Evolutionary conservation across 495 filamentous ascomycete species (phyloP).

Genomic region (Penicillium parvum): DNA sequence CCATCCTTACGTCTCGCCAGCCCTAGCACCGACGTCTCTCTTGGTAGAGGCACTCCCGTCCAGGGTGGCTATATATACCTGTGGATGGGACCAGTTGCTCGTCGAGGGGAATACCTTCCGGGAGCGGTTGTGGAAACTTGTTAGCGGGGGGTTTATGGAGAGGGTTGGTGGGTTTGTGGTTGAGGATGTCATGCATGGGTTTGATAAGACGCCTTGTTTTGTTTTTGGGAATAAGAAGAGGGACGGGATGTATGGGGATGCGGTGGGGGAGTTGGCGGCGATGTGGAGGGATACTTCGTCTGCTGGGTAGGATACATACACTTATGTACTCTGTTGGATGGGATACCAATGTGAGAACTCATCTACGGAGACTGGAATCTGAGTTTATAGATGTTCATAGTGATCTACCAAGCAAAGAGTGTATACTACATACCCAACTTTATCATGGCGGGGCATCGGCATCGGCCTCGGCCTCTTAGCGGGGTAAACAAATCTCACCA

Average conservation of each 20-base stretch:
- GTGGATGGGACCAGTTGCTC: constrained; percentile 25
- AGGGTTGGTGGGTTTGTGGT: constrained; percentile 16
- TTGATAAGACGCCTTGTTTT: constrained; percentile 26
- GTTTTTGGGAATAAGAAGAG: constrained; percentile 9
- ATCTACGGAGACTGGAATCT: too few species aligned
- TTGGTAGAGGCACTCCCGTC: constrained; percentile 13
- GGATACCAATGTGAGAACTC: too few species aligned
- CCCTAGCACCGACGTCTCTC: constrained; percentile 5
- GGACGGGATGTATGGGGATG: constrained; percentile 23
- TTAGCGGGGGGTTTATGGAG: constrained; percentile 5
- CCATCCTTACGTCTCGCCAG: constrained; percentile 23
- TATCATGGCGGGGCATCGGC: constrained; percentile 3
- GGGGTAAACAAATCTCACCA: constrained; percentile 12
- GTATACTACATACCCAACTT: not conserved
- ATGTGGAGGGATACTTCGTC: constrained; percentile 14
- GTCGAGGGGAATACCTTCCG: constrained; percentile 23
- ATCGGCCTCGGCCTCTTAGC: constrained; percentile 13
- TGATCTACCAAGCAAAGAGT: too few species aligned
- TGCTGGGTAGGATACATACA: too few species aligned
- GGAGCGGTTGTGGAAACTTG: constrained; percentile 14
- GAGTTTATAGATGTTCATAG: too few species aligned
- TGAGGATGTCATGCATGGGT: constrained; percentile 22
- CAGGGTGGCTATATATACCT: constrained; percentile 21
- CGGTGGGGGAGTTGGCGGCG: constrained; percentile 9
- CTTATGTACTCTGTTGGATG: too few species aligned